Percentiles rank a stretch among this genome's conserved stretches.
phyloP scores from a whole-genome alignment of 164 flowering plant species.

The Annona squamosa region DNA sequence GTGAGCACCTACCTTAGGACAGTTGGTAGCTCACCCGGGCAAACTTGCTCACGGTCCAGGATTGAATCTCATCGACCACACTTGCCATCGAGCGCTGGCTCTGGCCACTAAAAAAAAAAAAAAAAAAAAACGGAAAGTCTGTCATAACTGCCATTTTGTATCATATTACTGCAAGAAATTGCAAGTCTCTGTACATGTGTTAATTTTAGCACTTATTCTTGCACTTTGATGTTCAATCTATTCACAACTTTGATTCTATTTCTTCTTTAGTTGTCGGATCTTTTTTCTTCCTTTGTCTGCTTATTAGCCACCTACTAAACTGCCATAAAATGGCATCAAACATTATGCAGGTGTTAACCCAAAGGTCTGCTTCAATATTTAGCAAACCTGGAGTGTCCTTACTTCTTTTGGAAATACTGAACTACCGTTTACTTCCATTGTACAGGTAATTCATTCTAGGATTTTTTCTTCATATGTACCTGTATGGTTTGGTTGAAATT shows the following conservation, averaged over 20 bases:
- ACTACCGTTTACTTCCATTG: constrained; percentile 88
- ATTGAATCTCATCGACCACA: too few relatives aligned
- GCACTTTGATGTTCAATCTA: neutral
- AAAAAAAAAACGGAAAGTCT: too few relatives aligned
- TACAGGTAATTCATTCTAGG: constrained; percentile 52
- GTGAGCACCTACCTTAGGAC: too few relatives aligned
- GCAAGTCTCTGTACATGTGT: too few relatives aligned
- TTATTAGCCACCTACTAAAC: constrained; percentile 2
- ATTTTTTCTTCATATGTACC: neutral
- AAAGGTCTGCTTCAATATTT: constrained; percentile 57
- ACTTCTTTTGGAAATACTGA: constrained; percentile 82
- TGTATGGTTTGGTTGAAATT: neutral
- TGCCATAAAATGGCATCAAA: neutral
- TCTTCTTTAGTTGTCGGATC: neutral
- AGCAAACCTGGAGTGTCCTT: constrained; percentile 74
- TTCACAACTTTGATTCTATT: too few relatives aligned
- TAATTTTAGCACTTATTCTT: too few relatives aligned
- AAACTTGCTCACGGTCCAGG: too few relatives aligned
- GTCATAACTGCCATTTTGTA: too few relatives aligned
- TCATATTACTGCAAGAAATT: too few relatives aligned
- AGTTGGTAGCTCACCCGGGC: too few relatives aligned
- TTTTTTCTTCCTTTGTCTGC: neutral
- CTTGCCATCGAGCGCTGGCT: too few relatives aligned
- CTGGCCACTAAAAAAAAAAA: too few relatives aligned
- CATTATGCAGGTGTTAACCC: constrained; percentile 67